phyloP scores from a whole-genome alignment of 148 eudicot genomes.

The Drosera capensis region DNA sequence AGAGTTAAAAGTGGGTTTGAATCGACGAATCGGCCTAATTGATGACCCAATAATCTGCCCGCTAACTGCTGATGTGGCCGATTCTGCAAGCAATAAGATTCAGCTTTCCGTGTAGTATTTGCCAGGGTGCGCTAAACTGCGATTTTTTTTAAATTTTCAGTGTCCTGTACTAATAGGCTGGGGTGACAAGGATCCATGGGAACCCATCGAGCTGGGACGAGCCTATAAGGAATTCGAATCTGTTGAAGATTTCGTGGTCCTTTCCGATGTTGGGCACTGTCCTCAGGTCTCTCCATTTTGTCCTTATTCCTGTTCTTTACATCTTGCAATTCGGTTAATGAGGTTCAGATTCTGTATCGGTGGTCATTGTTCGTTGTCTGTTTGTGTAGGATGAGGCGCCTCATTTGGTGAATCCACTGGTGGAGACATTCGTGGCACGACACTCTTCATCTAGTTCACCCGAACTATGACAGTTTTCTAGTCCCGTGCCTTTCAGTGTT shows the following conservation, averaged over 20 bases:
- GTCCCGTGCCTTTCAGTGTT: too few relatives aligned
- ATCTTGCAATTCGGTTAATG: not conserved
- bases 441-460: constrained; percentile 36
- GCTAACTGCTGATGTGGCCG: too few relatives aligned
- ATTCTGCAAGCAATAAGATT: too few relatives aligned
- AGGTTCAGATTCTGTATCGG: not conserved
- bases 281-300: constrained; percentile 55
- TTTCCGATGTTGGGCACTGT: constrained; percentile 92
- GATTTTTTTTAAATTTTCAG: constrained; percentile 16
- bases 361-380: not conserved
- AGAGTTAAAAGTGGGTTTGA: too few relatives aligned
- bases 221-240: constrained; percentile 52
- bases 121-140: not conserved
- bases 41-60: too few relatives aligned
- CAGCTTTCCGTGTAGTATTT: too few relatives aligned
- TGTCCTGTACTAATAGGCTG: constrained; percentile 93
- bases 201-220: constrained; percentile 83
- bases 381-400: constrained; percentile 80
- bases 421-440: constrained; percentile 64
- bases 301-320: not conserved
- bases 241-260: constrained; percentile 76
- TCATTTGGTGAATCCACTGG: constrained; percentile 68
- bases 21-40: too few relatives aligned
- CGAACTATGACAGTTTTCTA: too few relatives aligned
- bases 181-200: constrained; percentile 99